Percentiles rank a stretch among this genome's conserved stretches.
Conservation (phyloP, 78 protist species). For the Protostelium mycophagum region DNA sequence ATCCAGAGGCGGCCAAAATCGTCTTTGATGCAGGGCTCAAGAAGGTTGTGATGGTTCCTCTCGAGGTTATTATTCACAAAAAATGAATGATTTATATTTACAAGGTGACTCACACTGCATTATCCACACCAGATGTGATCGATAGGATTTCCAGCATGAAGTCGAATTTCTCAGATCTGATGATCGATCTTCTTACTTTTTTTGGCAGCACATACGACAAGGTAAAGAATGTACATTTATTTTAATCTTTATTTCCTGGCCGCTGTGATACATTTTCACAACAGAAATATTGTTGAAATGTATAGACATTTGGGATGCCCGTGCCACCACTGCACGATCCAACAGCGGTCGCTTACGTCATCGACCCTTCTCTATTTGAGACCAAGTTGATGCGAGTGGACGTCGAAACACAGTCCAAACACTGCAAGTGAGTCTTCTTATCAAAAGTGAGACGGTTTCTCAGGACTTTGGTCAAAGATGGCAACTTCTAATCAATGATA, state of each 20-base stretch:
- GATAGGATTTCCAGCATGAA: constrained; percentile 26
- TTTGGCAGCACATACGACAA: constrained; percentile 63
- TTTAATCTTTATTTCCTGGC: neutral
- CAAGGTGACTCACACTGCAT: constrained; percentile 39
- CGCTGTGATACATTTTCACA: too few species aligned
- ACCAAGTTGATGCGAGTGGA: constrained; percentile 66
- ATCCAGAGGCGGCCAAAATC: constrained; percentile 81
- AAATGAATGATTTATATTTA: neutral
- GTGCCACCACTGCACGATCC: constrained; percentile 89
- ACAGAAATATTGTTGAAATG: too few species aligned
- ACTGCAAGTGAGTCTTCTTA: neutral
- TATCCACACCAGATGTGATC: constrained; percentile 29
- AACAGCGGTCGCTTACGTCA: constrained; percentile 70
- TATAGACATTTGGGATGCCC: neutral
- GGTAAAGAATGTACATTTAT: neutral
- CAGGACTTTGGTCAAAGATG: too few species aligned
- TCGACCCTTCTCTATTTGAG: constrained; percentile 68
- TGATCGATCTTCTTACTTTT: constrained; percentile 54
- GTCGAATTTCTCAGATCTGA: constrained; percentile 28
- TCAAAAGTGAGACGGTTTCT: neutral
- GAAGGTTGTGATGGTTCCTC: constrained; percentile 78
- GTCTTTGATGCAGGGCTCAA: constrained; percentile 66
- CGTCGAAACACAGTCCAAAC: constrained; percentile 36
- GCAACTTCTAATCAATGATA: neutral
- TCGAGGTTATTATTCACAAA: constrained; percentile 65